Percentiles rank a stretch among this genome's conserved stretches.
phyloP scores from a whole-genome alignment of 352 stramenopile genomes.

The Phytophthora fragariaefolia region DNA sequence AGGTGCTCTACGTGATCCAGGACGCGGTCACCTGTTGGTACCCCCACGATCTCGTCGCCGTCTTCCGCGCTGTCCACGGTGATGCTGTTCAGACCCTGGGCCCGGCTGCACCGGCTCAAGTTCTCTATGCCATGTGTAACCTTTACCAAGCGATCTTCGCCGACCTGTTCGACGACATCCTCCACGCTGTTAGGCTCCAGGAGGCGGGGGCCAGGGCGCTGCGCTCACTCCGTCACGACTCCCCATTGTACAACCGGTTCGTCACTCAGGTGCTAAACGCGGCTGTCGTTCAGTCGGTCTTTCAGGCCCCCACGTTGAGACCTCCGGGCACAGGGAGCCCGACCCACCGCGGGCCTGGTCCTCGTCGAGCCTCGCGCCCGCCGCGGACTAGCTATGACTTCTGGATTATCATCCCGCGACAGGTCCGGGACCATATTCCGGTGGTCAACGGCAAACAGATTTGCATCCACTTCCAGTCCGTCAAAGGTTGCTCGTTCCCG shows the following conservation, averaged over 20 bases:
- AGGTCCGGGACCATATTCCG: background rate
- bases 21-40: background rate
- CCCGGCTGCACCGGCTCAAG: background rate
- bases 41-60: background rate
- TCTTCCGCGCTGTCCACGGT: background rate
- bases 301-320: too few relatives aligned
- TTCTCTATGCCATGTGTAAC: background rate
- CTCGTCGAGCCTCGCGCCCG: background rate
- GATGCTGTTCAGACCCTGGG: background rate
- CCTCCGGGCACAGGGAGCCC: too few relatives aligned
- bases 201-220: background rate
- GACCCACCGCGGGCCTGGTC: background rate
- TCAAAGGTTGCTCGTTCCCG: background rate
- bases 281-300: background rate
- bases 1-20: background rate
- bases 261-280: background rate
- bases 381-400: too few relatives aligned
- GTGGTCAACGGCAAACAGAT: background rate
- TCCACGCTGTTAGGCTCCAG: background rate
- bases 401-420: background rate
- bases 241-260: background rate
- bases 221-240: background rate
- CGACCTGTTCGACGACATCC: background rate
- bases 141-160: background rate
- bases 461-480: background rate